Evolutionary conservation across 495 filamentous ascomycete genomes (phyloP).

Genomic region (Bombardia bombarda): DNA sequence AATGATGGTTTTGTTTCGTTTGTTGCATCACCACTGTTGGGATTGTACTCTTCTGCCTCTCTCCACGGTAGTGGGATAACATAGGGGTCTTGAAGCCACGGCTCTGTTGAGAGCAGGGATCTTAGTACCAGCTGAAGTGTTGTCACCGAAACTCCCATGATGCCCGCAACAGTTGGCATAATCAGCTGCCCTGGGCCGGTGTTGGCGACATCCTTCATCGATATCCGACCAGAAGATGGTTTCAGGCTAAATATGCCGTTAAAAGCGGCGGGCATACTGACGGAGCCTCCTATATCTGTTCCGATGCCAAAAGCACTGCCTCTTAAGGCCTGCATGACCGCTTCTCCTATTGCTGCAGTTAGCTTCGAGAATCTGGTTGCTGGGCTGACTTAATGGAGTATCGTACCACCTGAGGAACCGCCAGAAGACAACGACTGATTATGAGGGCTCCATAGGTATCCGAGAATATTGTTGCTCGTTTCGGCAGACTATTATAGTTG

Average conservation of each 20-base stretch:
- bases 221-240: conserved; percentile 52
- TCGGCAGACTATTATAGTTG: conserved; percentile 18
- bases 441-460: conserved; percentile 55
- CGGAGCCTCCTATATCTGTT: conserved; percentile 62
- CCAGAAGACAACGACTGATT: conserved; percentile 54
- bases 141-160: conserved; percentile 37
- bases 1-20: neutral
- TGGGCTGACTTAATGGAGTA: neutral
- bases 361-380: neutral
- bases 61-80: conserved; percentile 55
- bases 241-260: conserved; percentile 58
- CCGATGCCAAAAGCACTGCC: conserved; percentile 60
- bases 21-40: neutral
- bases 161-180: conserved; percentile 37
- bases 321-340: conserved; percentile 49
- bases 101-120: conserved; percentile 36
- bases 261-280: conserved; percentile 56
- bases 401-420: conserved; percentile 47
- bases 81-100: conserved; percentile 54
- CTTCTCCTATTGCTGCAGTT: conserved; percentile 42
- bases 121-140: conserved; percentile 48
- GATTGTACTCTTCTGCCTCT: conserved; percentile 14
- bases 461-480: conserved; percentile 57
- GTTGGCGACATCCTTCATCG: conserved; percentile 36
- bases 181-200: conserved; percentile 46